A percentile compares a stretch with the other conserved stretches of the same genome.
phyloP scores from a whole-genome alignment of 805 yeast species.

The Pichia heedii region DNA sequence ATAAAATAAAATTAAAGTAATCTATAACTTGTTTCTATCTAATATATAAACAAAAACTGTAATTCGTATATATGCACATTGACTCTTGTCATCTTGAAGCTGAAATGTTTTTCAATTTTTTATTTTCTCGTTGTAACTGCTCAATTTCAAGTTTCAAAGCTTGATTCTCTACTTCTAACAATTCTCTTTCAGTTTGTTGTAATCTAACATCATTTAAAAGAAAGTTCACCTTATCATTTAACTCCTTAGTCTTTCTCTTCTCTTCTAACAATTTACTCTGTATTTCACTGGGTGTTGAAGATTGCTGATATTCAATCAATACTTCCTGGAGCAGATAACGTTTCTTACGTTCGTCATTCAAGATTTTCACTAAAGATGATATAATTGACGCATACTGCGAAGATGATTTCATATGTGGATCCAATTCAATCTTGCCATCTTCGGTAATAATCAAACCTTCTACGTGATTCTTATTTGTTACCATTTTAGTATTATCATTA shows the following conservation, averaged over 20 bases:
- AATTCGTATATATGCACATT: no score
- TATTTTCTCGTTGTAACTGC: not conserved
- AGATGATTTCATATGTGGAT: not conserved
- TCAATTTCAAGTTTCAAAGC: conserved; percentile 31
- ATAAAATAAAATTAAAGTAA: no score
- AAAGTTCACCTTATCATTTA: not conserved
- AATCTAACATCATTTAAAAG: conserved; percentile 4
- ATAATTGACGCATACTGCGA: conserved; percentile 36
- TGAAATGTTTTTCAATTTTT: conserved; percentile 32
- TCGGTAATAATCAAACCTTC: not conserved
- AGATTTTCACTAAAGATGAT: conserved; percentile 43
- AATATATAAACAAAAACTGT: no score
- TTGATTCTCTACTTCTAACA: conserved; percentile 28
- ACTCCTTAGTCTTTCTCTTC: conserved; percentile 13
- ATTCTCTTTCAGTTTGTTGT: conserved; percentile 32
- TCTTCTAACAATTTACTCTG: conserved; percentile 40
- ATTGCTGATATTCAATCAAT: conserved; percentile 39
- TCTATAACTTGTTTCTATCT: no score
- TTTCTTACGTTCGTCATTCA: conserved; percentile 56
- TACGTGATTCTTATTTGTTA: not conserved
- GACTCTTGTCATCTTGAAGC: no score
- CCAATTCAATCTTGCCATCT: not conserved
- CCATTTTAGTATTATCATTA: not conserved
- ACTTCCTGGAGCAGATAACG: conserved; percentile 68
- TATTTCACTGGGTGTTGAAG: conserved; percentile 45